Base-by-base conservation (phyloP, 148 eudicot genomes). In the Fagopyrum homotropicum region DNA sequence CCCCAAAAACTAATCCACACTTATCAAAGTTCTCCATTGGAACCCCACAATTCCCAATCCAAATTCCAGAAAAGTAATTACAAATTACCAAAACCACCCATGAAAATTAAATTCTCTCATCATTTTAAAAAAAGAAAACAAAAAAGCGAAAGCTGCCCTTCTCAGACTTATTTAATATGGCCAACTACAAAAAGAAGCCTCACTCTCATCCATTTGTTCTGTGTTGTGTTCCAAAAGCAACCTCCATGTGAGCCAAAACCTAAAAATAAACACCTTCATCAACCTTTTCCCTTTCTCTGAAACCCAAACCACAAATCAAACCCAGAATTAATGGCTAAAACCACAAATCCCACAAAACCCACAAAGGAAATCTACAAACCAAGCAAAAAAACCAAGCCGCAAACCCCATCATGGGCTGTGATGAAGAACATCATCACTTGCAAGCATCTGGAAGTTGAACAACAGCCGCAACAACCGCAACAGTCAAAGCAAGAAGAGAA, bases 401-500 rank as follows among this genome's bases (percentile, higher is more conserved):
- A 19, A 54, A n/a, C 57, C 4, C 84, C 85, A 40, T 89, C 98
- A 79, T 93, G 98, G 98, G 86, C 88, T 46, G 83, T 84, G 5
- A 80, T 93, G 74, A 89, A 83, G 77, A 93, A 81, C 89, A 84
- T 93, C 59, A 86, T 93, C 70, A 85, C 91, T 55, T 91, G 98
- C 91, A 91, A 88, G 73, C 88, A 93, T 85, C 82, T 88, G 43
- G 89, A 88, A 77, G 80, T 83, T 14, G 86, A 77, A 45, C 83
- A 9, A 10, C 68, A 22, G 2, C 59, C 59, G 5, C 17, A 54
- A 19, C 40, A 60, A 35, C 68, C 40, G 19, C 29, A 60, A 29
- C 68, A 26, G 63, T 14, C 17, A 17, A 14, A 52, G 57, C 52
- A 49, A 9, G 52, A 49, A 0, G 77, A 86, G 74, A 69, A 79